These are phyloP conservation scores for Penicillium sp. DNA, from an alignment of 2,329 filamentous ascomycete species.

Conservation along the genomic window DNA sequence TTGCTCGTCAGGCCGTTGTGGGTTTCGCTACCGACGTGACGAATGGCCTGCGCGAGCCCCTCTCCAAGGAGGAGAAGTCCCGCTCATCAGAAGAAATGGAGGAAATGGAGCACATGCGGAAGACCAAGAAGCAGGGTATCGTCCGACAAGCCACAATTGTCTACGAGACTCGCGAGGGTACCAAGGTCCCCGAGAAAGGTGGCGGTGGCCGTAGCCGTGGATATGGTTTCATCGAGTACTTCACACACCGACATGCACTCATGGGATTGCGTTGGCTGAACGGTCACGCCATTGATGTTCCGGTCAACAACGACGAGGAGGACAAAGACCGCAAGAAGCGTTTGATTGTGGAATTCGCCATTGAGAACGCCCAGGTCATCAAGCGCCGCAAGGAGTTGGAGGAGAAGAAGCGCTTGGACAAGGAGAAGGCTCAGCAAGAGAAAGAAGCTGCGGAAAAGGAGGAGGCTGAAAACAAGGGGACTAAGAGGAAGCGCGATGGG, in stretches of 20 bases:
- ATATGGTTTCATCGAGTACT: conserved; percentile 97
- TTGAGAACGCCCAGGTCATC: conserved; percentile 97
- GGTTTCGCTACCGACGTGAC: conserved; percentile 91
- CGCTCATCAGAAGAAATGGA: conserved; percentile 75
- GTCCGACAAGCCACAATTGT: conserved; percentile 93
- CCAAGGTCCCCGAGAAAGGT: conserved; percentile 70
- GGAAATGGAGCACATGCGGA: conserved; percentile 72
- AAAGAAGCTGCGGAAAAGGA: conserved; percentile 27
- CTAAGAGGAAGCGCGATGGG: conserved; percentile 28
- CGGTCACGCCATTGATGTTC: conserved; percentile 55
- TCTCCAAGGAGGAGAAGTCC: conserved; percentile 83
- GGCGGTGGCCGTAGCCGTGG: conserved; percentile 81
- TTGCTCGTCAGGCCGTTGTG: conserved; percentile 87
- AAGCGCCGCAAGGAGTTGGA: conserved; percentile 54
- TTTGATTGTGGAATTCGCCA: conserved; percentile 92
- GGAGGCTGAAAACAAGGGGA: conserved; percentile 21
- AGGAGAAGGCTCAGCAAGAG: conserved; percentile 10
- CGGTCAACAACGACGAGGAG: conserved; percentile 27
- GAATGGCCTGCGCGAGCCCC: conserved; percentile 62
- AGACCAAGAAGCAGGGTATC: conserved; percentile 74
- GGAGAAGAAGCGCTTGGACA: conserved; percentile 21
- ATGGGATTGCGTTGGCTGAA: conserved; percentile 96
- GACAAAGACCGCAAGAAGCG: conserved; percentile 72
- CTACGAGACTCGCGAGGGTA: conserved; percentile 79
- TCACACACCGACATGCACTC: conserved; percentile 83